phyloP scores from a whole-genome alignment of 2,329 filamentous ascomycete species.

The Aureobasidium sp. region DNA sequence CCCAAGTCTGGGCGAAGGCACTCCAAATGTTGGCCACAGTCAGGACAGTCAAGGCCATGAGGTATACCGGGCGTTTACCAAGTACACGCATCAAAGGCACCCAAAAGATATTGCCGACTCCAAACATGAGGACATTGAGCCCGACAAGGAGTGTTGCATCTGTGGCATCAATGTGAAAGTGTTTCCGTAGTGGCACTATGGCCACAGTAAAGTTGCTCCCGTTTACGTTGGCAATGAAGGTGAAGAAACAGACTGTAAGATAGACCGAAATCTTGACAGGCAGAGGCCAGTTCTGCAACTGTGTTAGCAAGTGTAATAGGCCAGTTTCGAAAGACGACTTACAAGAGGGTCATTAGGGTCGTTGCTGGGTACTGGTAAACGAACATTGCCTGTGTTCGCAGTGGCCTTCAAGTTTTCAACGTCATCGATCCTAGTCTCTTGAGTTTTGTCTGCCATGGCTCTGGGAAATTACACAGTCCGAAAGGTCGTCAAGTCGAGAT shows the following conservation, averaged over 20 bases:
- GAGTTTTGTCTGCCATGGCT: background rate
- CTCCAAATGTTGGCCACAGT: slow-evolving; percentile 33
- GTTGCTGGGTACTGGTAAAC: slow-evolving; percentile 10
- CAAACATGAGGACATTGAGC: slow-evolving; percentile 28
- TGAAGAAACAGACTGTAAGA: slow-evolving; percentile 33
- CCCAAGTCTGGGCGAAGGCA: slow-evolving; percentile 22
- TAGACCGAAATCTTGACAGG: slow-evolving; percentile 25
- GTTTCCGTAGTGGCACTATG: slow-evolving; percentile 26
- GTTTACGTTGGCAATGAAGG: slow-evolving; percentile 35
- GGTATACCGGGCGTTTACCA: slow-evolving; percentile 34
- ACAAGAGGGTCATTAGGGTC: slow-evolving; percentile 22
- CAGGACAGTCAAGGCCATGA: slow-evolving; percentile 29
- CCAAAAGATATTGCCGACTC: slow-evolving; percentile 28
- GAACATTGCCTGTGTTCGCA: background rate
- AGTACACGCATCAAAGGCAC: slow-evolving; percentile 27
- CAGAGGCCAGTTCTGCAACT: slow-evolving; percentile 17
- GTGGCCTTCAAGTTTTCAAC: background rate
- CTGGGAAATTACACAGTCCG: background rate
- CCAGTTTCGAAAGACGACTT: background rate
- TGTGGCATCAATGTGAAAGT: slow-evolving; percentile 24
- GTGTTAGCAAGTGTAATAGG: background rate
- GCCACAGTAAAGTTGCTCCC: slow-evolving; percentile 35
- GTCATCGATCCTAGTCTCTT: background rate
- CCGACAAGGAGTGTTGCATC: slow-evolving; percentile 23
- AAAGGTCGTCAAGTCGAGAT: background rate